phyloP scores from a whole-genome alignment of 192 early-diverging fungal species.

The Chytriomyces hyalinus region DNA sequence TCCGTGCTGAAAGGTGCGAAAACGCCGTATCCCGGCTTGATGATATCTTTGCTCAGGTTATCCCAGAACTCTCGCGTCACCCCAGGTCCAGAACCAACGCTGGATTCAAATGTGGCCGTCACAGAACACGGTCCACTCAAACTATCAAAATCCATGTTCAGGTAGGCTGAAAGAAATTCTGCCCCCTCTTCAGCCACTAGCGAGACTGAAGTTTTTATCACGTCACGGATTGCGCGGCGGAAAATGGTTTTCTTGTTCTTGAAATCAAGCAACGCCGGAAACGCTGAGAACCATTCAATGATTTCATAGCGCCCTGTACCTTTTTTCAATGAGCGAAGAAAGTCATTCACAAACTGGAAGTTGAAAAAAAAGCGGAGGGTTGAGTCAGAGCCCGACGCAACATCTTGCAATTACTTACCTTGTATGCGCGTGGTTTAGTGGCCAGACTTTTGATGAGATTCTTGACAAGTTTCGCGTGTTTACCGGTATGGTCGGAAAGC shows the following conservation, averaged over 20 bases:
- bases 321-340: constrained; percentile 1
- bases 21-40: constrained; percentile 9
- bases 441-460: constrained; percentile 17
- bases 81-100: constrained; percentile 16
- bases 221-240: not conserved
- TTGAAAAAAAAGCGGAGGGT: not conserved
- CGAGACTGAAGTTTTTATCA: not conserved
- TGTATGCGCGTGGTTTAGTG: constrained; percentile 19
- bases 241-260: constrained; percentile 13
- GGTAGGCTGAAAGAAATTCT: constrained; percentile 19
- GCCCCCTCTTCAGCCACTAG: not conserved
- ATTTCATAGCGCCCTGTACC: not conserved
- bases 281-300: constrained; percentile 22
- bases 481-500: not conserved
- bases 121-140: not conserved
- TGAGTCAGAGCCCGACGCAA: not conserved
- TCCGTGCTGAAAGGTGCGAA: constrained; percentile 7
- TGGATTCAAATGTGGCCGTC: constrained; percentile 1
- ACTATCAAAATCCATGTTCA: not conserved
- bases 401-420: not conserved
- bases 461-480: constrained; percentile 16
- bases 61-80: constrained; percentile 31
- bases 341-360: constrained; percentile 21
- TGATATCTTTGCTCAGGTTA: constrained; percentile 22
- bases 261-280: constrained; percentile 14